Base-by-base conservation (phyloP, 2,329 filamentous ascomycete genomes). In the Pseudogymnoascus sp. region DNA sequence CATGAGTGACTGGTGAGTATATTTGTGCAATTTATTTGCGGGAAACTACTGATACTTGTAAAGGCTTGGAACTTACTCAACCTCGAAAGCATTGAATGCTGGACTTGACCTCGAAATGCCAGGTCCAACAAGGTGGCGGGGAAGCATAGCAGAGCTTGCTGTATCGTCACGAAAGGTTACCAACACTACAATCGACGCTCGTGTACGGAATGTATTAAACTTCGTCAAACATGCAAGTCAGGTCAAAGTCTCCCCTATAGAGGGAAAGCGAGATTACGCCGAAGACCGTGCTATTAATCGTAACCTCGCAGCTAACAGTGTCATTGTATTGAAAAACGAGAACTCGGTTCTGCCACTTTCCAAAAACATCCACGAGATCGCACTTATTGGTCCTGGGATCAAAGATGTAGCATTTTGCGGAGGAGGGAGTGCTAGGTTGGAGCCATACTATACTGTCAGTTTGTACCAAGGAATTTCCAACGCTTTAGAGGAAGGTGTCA, bases 291-390 rank as follows among this genome's bases (percentile, higher is more conserved):
- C 70, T 11, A 69, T 88, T 25, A 78, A 87, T 10, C 78, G 86
- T 31, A 78, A 82, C 36, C 76, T 86, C 5, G 84, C 84, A 1
- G 79, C 81, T 0, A 82, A 87, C 64, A 84, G 82, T 0, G 82
- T 88, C 12, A 85, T 89, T 0, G 78, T 89, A 21, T 75, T 89
- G 53, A 88, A 89, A 75, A 89, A 89, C 66, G 79, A 85, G 23
- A 78, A 78, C 4, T 75, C 76, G 14, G 72, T 84, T 1, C 75
- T 89, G 0, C 87, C 87, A 0, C 71, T 84, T 61, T 73, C 75
- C 40, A 61, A 76, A 78, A 12, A 37, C 12, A 64, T 75, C 80
- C 70, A 77, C 81, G 37, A 80, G 80, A n/a, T 79, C 82, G 62
- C 37, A 34, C 11, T 62, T 10, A 63, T 59, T 31, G 62, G 44